Evolutionary conservation across 208 protist species (phyloP).

Genomic region (Trypanosoma vivax): DNA sequence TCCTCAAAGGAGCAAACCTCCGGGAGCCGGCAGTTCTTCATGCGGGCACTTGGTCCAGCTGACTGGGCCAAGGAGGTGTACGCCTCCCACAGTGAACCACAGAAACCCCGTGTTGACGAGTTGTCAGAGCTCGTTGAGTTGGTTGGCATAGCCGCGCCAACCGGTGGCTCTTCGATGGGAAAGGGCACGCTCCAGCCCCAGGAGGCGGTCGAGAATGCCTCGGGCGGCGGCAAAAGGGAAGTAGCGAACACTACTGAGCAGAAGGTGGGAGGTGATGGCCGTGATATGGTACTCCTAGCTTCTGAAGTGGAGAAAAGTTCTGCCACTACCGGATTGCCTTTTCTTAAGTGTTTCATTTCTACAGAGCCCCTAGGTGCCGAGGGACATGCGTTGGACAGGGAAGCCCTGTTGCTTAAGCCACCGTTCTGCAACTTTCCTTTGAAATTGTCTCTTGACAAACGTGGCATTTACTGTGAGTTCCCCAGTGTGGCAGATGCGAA

Average conservation of each 20-base stretch:
- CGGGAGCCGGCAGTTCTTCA: constrained; percentile 6
- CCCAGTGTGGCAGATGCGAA: constrained; percentile 18
- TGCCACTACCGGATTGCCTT: background rate
- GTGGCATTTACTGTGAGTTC: constrained; percentile 22
- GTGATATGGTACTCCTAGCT: background rate
- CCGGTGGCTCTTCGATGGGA: no score
- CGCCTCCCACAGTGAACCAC: background rate
- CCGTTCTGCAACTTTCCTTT: constrained; percentile 26
- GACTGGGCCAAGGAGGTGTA: constrained; percentile 22
- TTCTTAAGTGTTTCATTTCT: constrained; percentile 20
- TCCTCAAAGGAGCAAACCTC: background rate
- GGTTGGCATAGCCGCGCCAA: no score
- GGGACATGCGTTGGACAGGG: constrained; percentile 8
- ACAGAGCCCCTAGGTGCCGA: constrained; percentile 9
- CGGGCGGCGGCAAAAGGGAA: no score
- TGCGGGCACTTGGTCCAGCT: constrained; percentile 18
- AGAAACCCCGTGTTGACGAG: background rate
- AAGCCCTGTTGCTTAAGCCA: constrained; percentile 5
- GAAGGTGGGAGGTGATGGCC: background rate
- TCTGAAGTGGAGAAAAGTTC: background rate
- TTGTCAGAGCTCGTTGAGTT: background rate
- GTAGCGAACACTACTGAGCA: no score
- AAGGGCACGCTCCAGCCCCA: no score
- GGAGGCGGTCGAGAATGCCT: no score
- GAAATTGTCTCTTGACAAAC: constrained; percentile 16